phyloP scores from a whole-genome alignment of 73 alveolate genomes.

The Effrenium voratum region DNA sequence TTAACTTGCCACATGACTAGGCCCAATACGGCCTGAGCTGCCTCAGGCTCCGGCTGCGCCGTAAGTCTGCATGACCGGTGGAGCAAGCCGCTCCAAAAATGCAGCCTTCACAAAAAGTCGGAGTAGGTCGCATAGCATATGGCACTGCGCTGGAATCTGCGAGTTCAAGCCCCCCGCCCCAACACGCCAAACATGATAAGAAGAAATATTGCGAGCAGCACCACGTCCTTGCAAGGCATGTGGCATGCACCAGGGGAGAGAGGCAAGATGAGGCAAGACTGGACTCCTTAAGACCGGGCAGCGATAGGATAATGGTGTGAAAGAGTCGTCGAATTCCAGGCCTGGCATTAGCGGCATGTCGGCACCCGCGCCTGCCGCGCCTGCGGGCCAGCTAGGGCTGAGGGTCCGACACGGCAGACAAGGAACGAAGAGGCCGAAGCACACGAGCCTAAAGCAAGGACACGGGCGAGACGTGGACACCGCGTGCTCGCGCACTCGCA shows the following conservation, averaged over 20 bases:
- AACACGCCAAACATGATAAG: slow-evolving; percentile 87
- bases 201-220: slow-evolving; percentile 78
- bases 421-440: slow-evolving; percentile 76
- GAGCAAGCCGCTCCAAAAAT: slow-evolving; percentile 77
- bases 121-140: too few species aligned
- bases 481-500: too few species aligned
- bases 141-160: too few species aligned
- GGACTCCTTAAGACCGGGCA: slow-evolving; percentile 69
- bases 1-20: neutral
- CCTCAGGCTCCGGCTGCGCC: slow-evolving; percentile 11
- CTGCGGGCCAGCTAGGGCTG: neutral
- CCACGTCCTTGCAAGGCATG: slow-evolving; percentile 29
- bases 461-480: too few species aligned
- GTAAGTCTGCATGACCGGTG: slow-evolving; percentile 86
- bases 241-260: neutral
- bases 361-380: neutral
- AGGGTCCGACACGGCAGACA: slow-evolving; percentile 51
- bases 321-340: slow-evolving; percentile 81
- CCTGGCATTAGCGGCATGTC: neutral
- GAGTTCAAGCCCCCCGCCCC: neutral
- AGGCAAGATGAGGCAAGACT: neutral
- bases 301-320: slow-evolving; percentile 89
- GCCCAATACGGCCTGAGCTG: neutral
- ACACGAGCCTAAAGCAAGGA: slow-evolving; percentile 77
- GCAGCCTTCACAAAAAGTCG: too few species aligned